Percentiles rank a stretch among this genome's conserved stretches.
These are phyloP conservation scores for Apiospora kogelbergensis DNA, from an alignment of 2,329 filamentous ascomycete species.

Conservation along the genomic window DNA sequence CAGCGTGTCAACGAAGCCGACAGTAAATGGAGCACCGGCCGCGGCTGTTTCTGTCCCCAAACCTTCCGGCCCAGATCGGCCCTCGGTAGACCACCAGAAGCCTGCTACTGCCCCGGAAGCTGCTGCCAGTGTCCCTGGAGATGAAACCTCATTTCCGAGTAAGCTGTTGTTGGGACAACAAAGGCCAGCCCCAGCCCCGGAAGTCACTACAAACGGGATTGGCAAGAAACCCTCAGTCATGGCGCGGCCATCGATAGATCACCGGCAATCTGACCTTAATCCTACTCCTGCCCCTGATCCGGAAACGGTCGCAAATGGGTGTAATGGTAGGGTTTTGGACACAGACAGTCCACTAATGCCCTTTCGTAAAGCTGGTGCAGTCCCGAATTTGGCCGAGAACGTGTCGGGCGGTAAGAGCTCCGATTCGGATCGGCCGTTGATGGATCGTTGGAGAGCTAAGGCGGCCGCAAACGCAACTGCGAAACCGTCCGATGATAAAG, in stretches of 20 bases:
- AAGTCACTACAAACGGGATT: neutral
- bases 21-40: neutral
- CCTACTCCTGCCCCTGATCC: neutral
- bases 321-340: neutral
- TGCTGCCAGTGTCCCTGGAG: neutral
- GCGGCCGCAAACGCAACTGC: neutral
- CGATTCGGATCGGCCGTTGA: neutral
- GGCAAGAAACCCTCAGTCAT: neutral
- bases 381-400: neutral
- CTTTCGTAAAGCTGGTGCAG: neutral
- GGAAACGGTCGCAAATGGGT: neutral
- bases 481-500: neutral
- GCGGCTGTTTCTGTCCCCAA: neutral
- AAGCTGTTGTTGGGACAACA: neutral
- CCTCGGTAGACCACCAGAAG: neutral
- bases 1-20: neutral
- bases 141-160: too few species aligned
- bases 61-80: neutral
- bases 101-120: neutral
- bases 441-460: neutral
- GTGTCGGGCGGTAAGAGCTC: neutral
- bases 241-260: neutral
- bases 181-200: neutral
- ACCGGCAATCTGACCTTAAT: neutral
- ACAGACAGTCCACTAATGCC: neutral